phyloP scores from a whole-genome alignment of 768 basidiomycete genomes.

The Amanita rimosa region DNA sequence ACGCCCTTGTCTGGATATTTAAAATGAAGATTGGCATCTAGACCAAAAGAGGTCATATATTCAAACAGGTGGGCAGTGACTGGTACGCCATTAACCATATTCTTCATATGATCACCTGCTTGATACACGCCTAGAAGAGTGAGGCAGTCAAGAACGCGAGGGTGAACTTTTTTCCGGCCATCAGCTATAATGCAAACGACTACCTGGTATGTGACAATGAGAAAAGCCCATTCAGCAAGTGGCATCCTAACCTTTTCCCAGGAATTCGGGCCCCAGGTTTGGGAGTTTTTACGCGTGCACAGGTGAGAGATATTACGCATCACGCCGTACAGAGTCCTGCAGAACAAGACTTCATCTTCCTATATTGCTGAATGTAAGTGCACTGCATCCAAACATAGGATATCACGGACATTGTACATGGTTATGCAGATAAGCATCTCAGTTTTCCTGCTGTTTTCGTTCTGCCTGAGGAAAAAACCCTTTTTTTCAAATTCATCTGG shows the following conservation, averaged over 20 bases:
- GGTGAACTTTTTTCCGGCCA: conserved; percentile 73
- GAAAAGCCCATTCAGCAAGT: background rate
- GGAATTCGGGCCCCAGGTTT: conserved; percentile 92
- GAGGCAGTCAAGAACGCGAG: conserved; percentile 78
- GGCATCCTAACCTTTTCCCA: conserved; percentile 74
- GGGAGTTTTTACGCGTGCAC: conserved; percentile 78
- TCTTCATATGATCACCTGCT: conserved; percentile 37
- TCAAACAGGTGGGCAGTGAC: conserved; percentile 69
- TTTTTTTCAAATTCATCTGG: conserved; percentile 84
- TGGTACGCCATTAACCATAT: conserved; percentile 38
- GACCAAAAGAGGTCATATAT: conserved; percentile 71
- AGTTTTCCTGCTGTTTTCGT: conserved; percentile 66
- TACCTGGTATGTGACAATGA: conserved; percentile 33
- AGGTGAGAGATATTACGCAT: conserved; percentile 81
- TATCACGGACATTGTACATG: conserved; percentile 74
- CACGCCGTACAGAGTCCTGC: conserved; percentile 88
- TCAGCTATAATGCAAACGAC: conserved; percentile 91
- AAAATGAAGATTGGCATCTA: conserved; percentile 75
- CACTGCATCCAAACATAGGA: background rate
- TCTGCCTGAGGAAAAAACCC: conserved; percentile 80
- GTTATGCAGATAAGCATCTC: conserved; percentile 93
- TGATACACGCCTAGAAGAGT: conserved; percentile 93
- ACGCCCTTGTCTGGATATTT: conserved; percentile 88
- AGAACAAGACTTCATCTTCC: conserved; percentile 88
- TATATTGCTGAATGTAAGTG: conserved; percentile 15